These are phyloP conservation scores for Lasiodiplodia sp. DNA, from an alignment of 2,329 filamentous ascomycete species.

Conservation along the genomic window DNA sequence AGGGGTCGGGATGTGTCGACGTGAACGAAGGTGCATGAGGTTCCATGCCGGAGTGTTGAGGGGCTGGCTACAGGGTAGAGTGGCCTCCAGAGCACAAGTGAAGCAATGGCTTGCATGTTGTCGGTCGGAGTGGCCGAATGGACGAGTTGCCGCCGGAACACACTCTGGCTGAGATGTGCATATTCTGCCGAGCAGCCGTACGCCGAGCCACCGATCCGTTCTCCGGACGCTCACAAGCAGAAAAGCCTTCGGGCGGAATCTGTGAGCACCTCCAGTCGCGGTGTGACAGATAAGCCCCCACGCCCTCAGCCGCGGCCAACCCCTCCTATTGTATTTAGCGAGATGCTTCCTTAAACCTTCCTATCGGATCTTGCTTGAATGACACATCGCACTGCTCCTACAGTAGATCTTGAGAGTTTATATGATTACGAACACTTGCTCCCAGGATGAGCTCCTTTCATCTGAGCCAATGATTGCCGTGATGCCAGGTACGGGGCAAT, in stretches of 20 bases:
- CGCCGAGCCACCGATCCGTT: not conserved
- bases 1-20: not conserved
- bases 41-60: no score
- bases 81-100: not conserved
- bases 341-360: not conserved
- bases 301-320: not conserved
- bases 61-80: no score
- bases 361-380: not conserved
- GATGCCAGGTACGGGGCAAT: slow-evolving; percentile 6
- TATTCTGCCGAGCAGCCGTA: not conserved
- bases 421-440: not conserved
- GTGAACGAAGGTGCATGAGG: not conserved
- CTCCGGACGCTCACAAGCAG: not conserved
- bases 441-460: not conserved
- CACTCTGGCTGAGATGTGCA: not conserved
- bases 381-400: slow-evolving; percentile 4
- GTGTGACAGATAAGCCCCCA: not conserved
- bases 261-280: not conserved
- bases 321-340: not conserved
- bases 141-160: no score
- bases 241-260: no score
- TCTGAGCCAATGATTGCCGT: not conserved
- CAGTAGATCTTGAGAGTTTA: not conserved
- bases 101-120: not conserved
- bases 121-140: not conserved